These are phyloP conservation scores for Peniophora sp. DNA, from an alignment of 1,284 basidiomycete species.

Conservation along the genomic window DNA sequence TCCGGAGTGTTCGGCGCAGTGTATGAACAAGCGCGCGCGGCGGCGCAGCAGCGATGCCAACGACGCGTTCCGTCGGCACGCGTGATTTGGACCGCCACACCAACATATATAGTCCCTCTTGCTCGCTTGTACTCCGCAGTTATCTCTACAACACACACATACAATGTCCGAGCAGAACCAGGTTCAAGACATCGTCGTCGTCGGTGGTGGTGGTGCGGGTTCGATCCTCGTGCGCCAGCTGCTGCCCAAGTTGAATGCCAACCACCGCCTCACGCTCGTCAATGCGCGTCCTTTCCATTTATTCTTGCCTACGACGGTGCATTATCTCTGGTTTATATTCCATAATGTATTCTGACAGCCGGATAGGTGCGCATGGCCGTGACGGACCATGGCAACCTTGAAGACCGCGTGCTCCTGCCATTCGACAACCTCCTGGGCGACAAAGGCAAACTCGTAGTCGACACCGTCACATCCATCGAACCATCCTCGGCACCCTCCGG, in stretches of 20 bases:
- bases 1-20: too few relatives aligned
- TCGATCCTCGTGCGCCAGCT: slow-evolving; percentile 20
- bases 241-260: slow-evolving; percentile 19
- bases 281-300: slow-evolving; percentile 23
- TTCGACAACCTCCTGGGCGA: slow-evolving; percentile 35
- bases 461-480: slow-evolving; percentile 35
- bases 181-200: slow-evolving; percentile 19
- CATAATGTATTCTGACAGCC: too few relatives aligned
- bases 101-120: too few relatives aligned
- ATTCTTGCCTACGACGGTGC: slow-evolving; percentile 20
- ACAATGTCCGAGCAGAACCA: too few relatives aligned
- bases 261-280: slow-evolving; percentile 26
- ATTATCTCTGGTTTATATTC: too few relatives aligned
- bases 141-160: too few relatives aligned
- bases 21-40: too few relatives aligned
- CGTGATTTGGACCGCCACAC: too few relatives aligned
- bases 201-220: slow-evolving; percentile 24
- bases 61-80: too few relatives aligned
- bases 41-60: too few relatives aligned
- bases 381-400: slow-evolving; percentile 20
- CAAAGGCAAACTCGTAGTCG: slow-evolving; percentile 33
- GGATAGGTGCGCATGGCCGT: slow-evolving; percentile 19
- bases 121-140: too few relatives aligned
- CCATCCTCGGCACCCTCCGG: slow-evolving; percentile 19
- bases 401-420: slow-evolving; percentile 24